Base-by-base conservation (phyloP, 441 rosid genomes). In the Corymbia citriodora region DNA sequence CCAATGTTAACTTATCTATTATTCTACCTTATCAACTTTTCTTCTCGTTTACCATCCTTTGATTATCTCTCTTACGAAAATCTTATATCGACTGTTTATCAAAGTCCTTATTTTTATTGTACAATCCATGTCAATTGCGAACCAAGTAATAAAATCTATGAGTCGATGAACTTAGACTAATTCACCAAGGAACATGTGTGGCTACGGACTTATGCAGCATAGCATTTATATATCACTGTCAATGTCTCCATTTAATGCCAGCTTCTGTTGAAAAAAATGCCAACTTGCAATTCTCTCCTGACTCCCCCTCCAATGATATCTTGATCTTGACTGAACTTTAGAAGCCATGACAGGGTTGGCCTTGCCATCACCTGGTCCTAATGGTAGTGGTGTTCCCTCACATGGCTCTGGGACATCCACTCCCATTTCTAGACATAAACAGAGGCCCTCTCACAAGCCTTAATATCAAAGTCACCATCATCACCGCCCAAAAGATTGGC, bases 331-430 rank as follows among this genome's bases (percentile, higher is more conserved):
- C 1, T 72, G 49, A 36, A 72, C 82, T 72, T 40, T 72, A 10
- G 48, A 72, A 72, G 48, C 27, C 81, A 72, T 33, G 81, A 33
- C 7, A 18, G 27, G 81, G 48, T 18, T 18, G 23, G 81, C 10
- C 81, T 36, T 2, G 49, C 49, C 82, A 72, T 36, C 48, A 70
- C 82, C 82, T 18, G 10, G 48, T 18, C 48, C 25, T 9, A 93
- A 90, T 63, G 89, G 91, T 91, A 2, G 92, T 93, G 3, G 85
- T 91, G 27, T 94, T 94, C 74, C 95, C 95, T 18, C 91, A 87
- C 93, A 89, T 93, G 93, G 91, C 93, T 88, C 92, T 91, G 54
- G 95, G 94, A 65, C 94, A 94, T 65, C 90, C 91, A 65, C 89
- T 93, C 23, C 93, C 93, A 23, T 63, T 92, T 6, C 70, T 92